Conservation (phyloP, 1,139 yeast species). For the Yamadazyma spencermartinsiae region DNA sequence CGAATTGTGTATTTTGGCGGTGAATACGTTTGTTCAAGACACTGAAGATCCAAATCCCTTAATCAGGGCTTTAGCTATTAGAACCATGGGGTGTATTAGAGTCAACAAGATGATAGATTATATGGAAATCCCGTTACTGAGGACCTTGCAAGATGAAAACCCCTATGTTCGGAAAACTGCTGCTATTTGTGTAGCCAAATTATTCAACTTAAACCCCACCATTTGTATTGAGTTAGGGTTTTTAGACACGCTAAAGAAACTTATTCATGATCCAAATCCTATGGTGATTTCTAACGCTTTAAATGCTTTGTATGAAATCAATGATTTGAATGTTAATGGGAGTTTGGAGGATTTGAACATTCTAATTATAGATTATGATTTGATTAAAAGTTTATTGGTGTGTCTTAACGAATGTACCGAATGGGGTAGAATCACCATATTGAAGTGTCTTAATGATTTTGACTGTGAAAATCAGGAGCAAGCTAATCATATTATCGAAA, state of each 20-base stretch:
- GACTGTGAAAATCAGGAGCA: conserved; percentile 56
- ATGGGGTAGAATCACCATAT: conserved; percentile 95
- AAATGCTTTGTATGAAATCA: conserved; percentile 80
- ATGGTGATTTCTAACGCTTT: conserved; percentile 97
- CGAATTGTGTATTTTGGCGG: conserved; percentile 92
- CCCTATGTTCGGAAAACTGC: conserved; percentile 98
- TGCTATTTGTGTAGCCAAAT: conserved; percentile 93
- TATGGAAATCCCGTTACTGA: conserved; percentile 83
- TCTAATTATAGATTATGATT: conserved; percentile 40
- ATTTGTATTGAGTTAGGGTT: conserved; percentile 89
- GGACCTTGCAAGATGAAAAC: conserved; percentile 86
- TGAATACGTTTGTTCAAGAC: conserved; percentile 95
- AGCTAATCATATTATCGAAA: conserved; percentile 83
- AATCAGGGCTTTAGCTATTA: conserved; percentile 91
- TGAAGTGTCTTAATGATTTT: conserved; percentile 79
- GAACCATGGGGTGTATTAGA: conserved; percentile 98
- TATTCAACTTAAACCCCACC: conserved; percentile 81
- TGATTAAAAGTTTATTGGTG: conserved; percentile 65
- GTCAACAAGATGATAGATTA: conserved; percentile 95
- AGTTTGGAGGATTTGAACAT: conserved; percentile 29
- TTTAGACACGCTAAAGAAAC: conserved; percentile 61
- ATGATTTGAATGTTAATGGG: conserved; percentile 59
- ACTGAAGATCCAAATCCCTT: conserved; percentile 97
- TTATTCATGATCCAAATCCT: conserved; percentile 87
- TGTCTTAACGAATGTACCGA: conserved; percentile 97